Conservation (phyloP, 176 grass and related monocot species). For the Ensete ventricosum region DNA sequence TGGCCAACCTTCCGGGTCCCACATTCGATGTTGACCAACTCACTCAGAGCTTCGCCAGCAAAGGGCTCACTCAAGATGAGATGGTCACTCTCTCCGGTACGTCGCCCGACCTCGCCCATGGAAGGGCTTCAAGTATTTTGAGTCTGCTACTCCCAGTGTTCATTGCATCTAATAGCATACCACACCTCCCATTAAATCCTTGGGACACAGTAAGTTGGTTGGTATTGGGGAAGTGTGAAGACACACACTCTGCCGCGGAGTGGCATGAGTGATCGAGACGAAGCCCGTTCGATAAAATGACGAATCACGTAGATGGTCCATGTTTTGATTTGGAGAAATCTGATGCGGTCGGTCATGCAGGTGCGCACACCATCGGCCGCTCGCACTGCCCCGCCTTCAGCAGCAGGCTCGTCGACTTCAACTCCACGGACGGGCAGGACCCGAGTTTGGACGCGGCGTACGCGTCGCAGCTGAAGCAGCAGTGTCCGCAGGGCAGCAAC, state of each 20-base stretch:
- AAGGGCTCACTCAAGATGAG: conserved; percentile 42
- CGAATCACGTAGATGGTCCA: no score
- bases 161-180: neutral
- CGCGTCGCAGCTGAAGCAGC: conserved; percentile 22
- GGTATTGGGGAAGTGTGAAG: no score
- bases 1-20: conserved; percentile 19
- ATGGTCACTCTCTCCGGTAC: conserved; percentile 25
- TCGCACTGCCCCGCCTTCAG: conserved; percentile 53
- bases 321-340: neutral
- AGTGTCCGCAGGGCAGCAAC: conserved; percentile 23
- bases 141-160: conserved; percentile 21
- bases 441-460: conserved; percentile 24
- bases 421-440: conserved; percentile 24
- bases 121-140: conserved; percentile 49
- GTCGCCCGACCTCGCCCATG: conserved; percentile 29
- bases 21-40: conserved; percentile 31
- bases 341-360: conserved; percentile 11
- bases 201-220: no score
- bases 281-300: no score
- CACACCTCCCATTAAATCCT: no score
- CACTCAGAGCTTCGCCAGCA: conserved; percentile 29
- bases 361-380: conserved; percentile 43
- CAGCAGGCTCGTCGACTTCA: conserved; percentile 33
- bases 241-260: no score
- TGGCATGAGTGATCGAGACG: neutral